Evolutionary conservation across 2,329 filamentous ascomycete genomes (phyloP).

Genomic region (Madurella mycetomatis): DNA sequence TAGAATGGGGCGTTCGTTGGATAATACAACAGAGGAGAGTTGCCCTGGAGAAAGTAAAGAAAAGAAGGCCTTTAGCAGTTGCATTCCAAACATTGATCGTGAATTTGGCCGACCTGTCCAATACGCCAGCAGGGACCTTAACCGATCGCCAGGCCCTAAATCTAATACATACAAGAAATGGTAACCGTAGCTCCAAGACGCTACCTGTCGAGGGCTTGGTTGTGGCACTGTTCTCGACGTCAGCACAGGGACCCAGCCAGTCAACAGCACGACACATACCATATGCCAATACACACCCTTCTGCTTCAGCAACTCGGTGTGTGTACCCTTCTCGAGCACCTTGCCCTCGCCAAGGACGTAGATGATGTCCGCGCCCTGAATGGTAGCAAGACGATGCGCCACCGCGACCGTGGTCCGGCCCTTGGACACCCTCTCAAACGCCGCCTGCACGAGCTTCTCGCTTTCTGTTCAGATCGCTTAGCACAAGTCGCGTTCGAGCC

Average conservation of each 20-base stretch:
- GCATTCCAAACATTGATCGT: too few relatives aligned
- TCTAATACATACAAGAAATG: too few relatives aligned
- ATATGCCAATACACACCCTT: constrained; percentile 55
- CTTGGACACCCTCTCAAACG: constrained; percentile 60
- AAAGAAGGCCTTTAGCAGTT: too few relatives aligned
- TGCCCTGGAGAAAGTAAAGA: too few relatives aligned
- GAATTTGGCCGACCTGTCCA: too few relatives aligned
- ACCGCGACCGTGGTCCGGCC: constrained; percentile 68
- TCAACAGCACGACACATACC: constrained; percentile 40
- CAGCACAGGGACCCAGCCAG: constrained; percentile 11
- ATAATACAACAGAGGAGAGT: too few relatives aligned
- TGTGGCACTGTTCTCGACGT: constrained; percentile 46
- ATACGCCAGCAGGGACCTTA: too few relatives aligned
- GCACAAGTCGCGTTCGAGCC: background rate
- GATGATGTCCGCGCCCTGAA: constrained; percentile 75
- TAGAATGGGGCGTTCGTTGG: too few relatives aligned
- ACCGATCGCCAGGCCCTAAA: too few relatives aligned
- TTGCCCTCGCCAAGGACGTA: constrained; percentile 69
- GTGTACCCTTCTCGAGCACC: constrained; percentile 51
- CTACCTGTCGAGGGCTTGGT: constrained; percentile 52
- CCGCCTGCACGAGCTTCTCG: constrained; percentile 59
- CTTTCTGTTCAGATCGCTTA: constrained; percentile 28
- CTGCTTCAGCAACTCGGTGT: constrained; percentile 47
- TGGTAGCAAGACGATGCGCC: constrained; percentile 70
- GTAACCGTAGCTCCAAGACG: too few relatives aligned